A percentile compares a stretch with the other conserved stretches of the same genome.
Evolutionary conservation across 2,329 filamentous ascomycete species (phyloP).

Genomic region (Hortaea sp.): DNA sequence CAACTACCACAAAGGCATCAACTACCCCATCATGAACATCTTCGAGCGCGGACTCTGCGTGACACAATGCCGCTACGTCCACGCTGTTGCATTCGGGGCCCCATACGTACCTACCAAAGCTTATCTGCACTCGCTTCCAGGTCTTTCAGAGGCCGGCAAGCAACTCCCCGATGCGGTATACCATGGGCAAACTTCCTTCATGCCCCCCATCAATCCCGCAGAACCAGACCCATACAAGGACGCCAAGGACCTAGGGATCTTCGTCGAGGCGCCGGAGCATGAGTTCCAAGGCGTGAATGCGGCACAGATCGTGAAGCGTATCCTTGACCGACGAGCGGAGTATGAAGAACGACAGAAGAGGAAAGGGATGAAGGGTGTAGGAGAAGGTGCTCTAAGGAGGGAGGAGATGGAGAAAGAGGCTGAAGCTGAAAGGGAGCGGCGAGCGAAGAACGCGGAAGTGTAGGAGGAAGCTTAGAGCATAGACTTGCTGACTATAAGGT

Average conservation of each 20-base stretch:
- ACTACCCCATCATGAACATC: conserved; percentile 99
- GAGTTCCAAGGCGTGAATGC: conserved; percentile 82
- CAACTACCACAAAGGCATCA: conserved; percentile 92
- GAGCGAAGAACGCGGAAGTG: no score
- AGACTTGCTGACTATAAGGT: no score
- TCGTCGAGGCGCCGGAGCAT: conserved; percentile 66
- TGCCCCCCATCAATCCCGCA: conserved; percentile 30
- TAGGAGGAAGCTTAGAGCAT: no score
- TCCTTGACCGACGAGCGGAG: conserved; percentile 72
- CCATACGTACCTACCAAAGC: conserved; percentile 74
- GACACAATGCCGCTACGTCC: conserved; percentile 86
- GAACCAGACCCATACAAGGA: conserved; percentile 53
- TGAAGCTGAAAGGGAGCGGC: no score
- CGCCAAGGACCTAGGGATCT: conserved; percentile 74
- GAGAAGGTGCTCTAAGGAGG: conserved; percentile 48
- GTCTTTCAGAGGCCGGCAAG: conserved; percentile 38
- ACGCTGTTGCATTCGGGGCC: conserved; percentile 79
- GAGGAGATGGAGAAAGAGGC: conserved; percentile 16
- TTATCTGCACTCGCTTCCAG: conserved; percentile 67
- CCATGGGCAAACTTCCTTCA: conserved; percentile 91
- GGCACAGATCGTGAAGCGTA: conserved; percentile 80
- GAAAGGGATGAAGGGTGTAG: conserved; percentile 77
- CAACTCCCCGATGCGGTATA: conserved; percentile 66
- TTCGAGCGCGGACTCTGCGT: conserved; percentile 94
- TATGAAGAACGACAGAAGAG: conserved; percentile 87